These are phyloP conservation scores for Rosa hybrid DNA, from an alignment of 331 rosid genomes.

Conservation along the genomic window DNA sequence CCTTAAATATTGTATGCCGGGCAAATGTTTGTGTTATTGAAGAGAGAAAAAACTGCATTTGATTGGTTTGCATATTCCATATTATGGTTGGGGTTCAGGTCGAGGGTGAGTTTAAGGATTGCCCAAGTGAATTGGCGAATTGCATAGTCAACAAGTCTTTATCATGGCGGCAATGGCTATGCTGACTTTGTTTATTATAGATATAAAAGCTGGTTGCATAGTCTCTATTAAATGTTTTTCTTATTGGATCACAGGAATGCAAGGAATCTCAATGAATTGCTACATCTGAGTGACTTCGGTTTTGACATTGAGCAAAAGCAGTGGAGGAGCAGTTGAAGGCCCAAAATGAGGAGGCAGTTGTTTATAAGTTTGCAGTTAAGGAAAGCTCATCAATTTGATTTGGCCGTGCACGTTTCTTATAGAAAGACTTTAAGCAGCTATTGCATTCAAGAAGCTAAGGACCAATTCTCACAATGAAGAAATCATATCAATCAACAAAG, in stretches of 20 bases:
- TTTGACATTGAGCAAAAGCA: too few relatives aligned
- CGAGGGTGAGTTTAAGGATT: background rate
- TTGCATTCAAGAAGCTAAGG: background rate
- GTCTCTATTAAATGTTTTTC: background rate
- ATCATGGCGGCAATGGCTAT: background rate
- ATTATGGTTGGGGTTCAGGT: background rate
- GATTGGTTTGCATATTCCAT: background rate
- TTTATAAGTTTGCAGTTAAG: background rate
- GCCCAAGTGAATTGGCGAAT: background rate
- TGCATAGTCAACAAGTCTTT: background rate
- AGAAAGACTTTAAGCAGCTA: background rate
- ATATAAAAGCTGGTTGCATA: background rate
- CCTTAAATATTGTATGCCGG: background rate
- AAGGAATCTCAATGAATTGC: too few relatives aligned
- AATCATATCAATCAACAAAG: background rate
- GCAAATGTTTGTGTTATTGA: background rate
- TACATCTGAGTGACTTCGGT: too few relatives aligned
- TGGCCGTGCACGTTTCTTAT: background rate
- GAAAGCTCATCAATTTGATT: background rate
- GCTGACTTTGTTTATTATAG: background rate
- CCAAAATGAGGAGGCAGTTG: too few relatives aligned
- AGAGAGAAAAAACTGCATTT: background rate
- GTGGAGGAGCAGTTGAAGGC: too few relatives aligned
- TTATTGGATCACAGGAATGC: background rate
- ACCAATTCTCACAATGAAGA: background rate